phyloP scores from a whole-genome alignment of 371 early-diverging fungal species.

The Capillidium rhysosporum region DNA sequence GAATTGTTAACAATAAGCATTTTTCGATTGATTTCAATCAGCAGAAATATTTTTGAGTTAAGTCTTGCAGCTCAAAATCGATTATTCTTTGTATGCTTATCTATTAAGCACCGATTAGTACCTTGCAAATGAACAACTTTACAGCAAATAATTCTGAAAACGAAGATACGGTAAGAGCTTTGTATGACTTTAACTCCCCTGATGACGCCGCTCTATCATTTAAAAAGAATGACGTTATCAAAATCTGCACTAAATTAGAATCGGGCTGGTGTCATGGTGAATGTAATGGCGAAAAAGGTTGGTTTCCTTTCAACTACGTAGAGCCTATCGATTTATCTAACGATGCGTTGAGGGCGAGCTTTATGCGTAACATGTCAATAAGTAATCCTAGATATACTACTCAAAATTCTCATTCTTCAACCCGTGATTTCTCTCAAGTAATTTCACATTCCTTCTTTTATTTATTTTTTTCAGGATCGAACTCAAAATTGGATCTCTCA shows the following conservation, averaged over 20 bases:
- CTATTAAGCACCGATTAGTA: too few relatives aligned
- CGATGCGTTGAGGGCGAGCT: neutral
- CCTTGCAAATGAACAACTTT: too few relatives aligned
- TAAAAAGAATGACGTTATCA: slow-evolving; percentile 50
- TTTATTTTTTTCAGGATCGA: neutral
- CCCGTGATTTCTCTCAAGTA: neutral
- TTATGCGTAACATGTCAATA: neutral
- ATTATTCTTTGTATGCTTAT: too few relatives aligned
- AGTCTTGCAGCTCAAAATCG: too few relatives aligned
- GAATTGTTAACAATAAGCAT: too few relatives aligned
- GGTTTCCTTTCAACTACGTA: slow-evolving; percentile 79
- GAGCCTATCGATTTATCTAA: neutral
- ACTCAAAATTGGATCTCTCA: slow-evolving; percentile 5
- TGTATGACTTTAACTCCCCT: slow-evolving; percentile 55
- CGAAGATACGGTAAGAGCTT: slow-evolving; percentile 31
- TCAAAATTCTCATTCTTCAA: neutral
- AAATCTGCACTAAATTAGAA: slow-evolving; percentile 57
- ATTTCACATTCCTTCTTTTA: neutral
- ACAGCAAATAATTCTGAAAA: too few relatives aligned
- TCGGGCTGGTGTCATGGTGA: slow-evolving; percentile 85
- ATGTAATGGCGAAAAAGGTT: slow-evolving; percentile 36
- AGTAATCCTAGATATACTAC: neutral
- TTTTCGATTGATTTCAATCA: too few relatives aligned
- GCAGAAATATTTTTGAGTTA: too few relatives aligned
- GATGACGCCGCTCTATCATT: slow-evolving; percentile 55